Conservation (phyloP, 441 rosid species). For the Populus hybrid region DNA sequence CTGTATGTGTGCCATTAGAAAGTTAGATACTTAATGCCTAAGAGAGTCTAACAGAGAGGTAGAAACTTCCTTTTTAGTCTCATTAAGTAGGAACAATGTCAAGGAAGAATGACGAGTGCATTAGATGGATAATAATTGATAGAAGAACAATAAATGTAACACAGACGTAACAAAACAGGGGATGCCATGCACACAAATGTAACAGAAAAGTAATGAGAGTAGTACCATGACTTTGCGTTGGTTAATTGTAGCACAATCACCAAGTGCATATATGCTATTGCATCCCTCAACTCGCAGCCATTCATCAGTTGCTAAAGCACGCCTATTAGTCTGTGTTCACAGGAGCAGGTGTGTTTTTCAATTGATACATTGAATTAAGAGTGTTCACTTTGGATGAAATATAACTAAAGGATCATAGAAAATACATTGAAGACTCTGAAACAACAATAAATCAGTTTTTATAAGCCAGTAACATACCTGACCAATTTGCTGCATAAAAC, state of each 20-base stretch:
- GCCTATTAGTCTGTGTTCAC: conserved; percentile 62
- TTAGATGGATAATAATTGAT: background rate
- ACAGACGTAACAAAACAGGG: background rate
- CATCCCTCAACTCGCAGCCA: conserved; percentile 92
- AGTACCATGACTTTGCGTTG: conserved; percentile 95
- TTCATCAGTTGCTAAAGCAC: conserved; percentile 94
- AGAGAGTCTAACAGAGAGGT: background rate
- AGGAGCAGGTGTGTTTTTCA: background rate
- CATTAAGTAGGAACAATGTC: background rate
- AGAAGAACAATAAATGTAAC: background rate
- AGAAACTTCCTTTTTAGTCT: background rate
- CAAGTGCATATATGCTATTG: conserved; percentile 76
- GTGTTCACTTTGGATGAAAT: background rate
- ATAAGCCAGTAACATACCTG: conserved; percentile 52
- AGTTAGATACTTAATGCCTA: background rate
- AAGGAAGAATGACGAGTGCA: background rate
- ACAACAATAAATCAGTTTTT: conserved; percentile 7
- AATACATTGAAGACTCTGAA: background rate
- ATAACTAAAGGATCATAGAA: background rate
- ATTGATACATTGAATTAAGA: background rate
- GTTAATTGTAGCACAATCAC: conserved; percentile 95
- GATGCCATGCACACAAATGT: background rate
- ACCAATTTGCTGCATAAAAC: conserved; percentile 90
- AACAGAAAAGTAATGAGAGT: background rate
- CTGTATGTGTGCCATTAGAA: background rate